Conservation (phyloP, 1,284 basidiomycete genomes). For the Ustilago trichophora region DNA sequence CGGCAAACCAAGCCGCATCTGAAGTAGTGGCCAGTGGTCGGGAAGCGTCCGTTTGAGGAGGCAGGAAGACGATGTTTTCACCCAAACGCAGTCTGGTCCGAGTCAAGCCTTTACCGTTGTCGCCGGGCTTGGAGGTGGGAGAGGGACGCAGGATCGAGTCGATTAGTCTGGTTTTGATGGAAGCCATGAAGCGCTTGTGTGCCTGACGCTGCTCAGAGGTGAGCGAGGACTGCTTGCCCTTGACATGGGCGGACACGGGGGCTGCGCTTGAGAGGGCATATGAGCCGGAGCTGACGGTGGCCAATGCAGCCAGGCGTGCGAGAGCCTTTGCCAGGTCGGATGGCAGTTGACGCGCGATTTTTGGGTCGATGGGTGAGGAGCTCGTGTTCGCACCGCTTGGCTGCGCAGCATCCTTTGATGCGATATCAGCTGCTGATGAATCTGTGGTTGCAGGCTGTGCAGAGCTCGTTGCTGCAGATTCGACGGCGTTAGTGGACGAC, state of each 20-base stretch:
- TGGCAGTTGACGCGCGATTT: constrained; percentile 6
- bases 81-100: constrained; percentile 12
- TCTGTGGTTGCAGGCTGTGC: no score
- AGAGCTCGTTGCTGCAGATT: no score
- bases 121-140: not conserved
- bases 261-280: constrained; percentile 14
- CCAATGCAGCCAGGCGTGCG: not conserved
- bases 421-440: no score
- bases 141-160: not conserved
- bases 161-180: constrained; percentile 8
- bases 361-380: no score
- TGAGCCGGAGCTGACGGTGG: constrained; percentile 6
- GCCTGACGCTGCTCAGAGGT: constrained; percentile 22
- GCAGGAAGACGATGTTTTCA: constrained; percentile 18
- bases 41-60: not conserved
- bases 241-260: not conserved
- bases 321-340: constrained; percentile 8
- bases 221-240: constrained; percentile 20
- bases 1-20: constrained; percentile 10
- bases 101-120: not conserved
- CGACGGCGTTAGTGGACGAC: no score
- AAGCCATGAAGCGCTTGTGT: constrained; percentile 19
- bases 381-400: no score
- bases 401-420: no score
- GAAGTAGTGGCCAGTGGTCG: not conserved